Base-by-base conservation (phyloP, 2,329 filamentous ascomycete genomes). In the Chaetomiaceae sp. region DNA sequence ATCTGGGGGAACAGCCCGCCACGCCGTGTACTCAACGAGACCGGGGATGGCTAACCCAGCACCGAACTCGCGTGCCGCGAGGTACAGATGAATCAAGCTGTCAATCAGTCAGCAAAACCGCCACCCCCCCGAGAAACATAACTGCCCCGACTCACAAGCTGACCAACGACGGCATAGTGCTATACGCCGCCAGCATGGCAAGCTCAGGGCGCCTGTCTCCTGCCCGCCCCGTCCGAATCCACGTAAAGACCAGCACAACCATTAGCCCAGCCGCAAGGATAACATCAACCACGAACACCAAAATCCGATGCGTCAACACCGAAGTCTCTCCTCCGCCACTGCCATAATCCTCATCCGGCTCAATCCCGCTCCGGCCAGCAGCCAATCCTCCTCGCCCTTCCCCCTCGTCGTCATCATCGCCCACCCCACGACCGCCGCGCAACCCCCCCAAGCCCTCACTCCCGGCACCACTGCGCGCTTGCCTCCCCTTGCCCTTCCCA, bases 131-230 rank as follows among this genome's bases (percentile, higher is more conserved):
- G 34, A 5, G 9, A 7, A 10, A 14, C 5, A 6, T 9, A 18
- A 7, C 7, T 11, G 14, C 21, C 14, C 4, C n/a, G 38, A 60
- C 69, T 57, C 63, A 74, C 73, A 73, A 72, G 58, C 69, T 73
- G 30, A 68, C 51, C 25, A 74, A 58, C 38, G 74, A 62, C 33
- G 72, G 72, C 16, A 75, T 66, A 3, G 72, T 74, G 10, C 67
- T 67, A 57, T 74, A 75, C 11, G 72, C 68, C 33, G 70, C 71
- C 29, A 75, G 64, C 71, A 73, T 73, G 36, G 65, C 68, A 44
- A 72, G 55, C 48, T 66, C 63, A 2, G 66, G 61, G 25, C 63
- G 62, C 30, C 14, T 36, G 10, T 43, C 29, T 20, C 47, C 32
- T 44, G 6, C 61, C 55, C 14, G 61, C 0, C 23, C 32, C 11